Evolutionary conservation across 2,329 filamentous ascomycete species (phyloP).

Genomic region (Paradendryphiella salina): DNA sequence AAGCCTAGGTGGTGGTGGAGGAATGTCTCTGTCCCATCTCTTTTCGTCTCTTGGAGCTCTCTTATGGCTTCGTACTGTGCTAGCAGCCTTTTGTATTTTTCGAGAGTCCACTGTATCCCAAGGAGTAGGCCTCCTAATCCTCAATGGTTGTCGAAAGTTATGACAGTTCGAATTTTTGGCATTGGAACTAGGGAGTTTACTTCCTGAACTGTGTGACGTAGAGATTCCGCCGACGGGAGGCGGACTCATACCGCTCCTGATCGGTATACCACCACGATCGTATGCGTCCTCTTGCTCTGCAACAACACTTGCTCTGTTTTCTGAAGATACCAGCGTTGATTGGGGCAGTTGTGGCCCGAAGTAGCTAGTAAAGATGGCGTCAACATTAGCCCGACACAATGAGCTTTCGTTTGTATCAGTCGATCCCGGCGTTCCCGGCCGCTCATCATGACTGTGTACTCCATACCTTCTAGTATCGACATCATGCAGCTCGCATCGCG

Average conservation of each 20-base stretch:
- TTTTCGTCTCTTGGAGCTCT: not conserved
- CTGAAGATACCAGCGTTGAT: not conserved
- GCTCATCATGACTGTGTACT: not conserved
- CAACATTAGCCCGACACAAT: not conserved
- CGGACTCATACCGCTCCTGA: no score
- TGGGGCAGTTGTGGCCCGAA: not conserved
- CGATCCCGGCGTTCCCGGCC: not conserved
- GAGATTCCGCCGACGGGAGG: no score
- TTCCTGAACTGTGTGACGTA: no score
- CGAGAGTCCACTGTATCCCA: not conserved
- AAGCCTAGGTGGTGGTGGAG: not conserved
- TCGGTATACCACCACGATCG: no score
- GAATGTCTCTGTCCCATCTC: not conserved
- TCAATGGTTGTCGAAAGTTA: no score
- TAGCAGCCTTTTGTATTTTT: not conserved
- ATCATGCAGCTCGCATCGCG: not conserved
- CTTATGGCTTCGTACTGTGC: not conserved
- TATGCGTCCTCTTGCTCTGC: no score
- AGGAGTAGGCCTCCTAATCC: no score
- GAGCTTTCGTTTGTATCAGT: not conserved
- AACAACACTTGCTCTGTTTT: not conserved
- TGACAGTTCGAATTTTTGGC: no score
- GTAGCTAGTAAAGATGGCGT: conserved; percentile 1
- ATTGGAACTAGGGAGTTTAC: no score
- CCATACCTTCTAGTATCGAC: not conserved